A percentile compares a stretch with the other conserved stretches of the same genome.
These are phyloP conservation scores for Samsoniella hepiali DNA, from an alignment of 2,329 filamentous ascomycete species.

Conservation along the genomic window DNA sequence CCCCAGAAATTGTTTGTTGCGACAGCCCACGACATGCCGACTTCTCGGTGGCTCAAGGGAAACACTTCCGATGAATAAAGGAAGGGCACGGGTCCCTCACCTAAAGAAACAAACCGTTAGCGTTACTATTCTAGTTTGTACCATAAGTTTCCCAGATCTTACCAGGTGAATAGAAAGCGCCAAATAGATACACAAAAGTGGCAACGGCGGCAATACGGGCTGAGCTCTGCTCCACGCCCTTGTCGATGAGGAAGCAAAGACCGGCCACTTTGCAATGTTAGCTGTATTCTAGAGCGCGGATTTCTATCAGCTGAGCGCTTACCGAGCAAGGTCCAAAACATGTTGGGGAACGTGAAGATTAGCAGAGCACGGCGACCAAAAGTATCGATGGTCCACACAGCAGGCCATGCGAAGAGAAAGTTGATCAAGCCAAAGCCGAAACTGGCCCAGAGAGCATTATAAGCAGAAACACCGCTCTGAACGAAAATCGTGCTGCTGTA, in stretches of 20 bases:
- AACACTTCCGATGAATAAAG: slow-evolving; percentile 59
- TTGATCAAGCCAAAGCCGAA: slow-evolving; percentile 53
- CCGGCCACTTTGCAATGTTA: slow-evolving; percentile 29
- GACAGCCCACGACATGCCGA: slow-evolving; percentile 59
- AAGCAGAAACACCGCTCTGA: slow-evolving; percentile 38
- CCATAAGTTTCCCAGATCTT: neutral
- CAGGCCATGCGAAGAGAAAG: slow-evolving; percentile 61
- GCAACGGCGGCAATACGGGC: slow-evolving; percentile 53
- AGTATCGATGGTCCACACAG: slow-evolving; percentile 62
- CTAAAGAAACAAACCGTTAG: slow-evolving; percentile 11
- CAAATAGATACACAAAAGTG: slow-evolving; percentile 60
- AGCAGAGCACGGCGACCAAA: slow-evolving; percentile 59
- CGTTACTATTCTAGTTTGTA: neutral
- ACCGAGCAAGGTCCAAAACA: slow-evolving; percentile 56
- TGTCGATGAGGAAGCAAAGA: slow-evolving; percentile 33
- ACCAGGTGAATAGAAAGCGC: slow-evolving; percentile 60
- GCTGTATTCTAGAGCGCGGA: neutral
- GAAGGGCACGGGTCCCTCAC: slow-evolving; percentile 56
- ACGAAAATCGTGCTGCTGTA: slow-evolving; percentile 47
- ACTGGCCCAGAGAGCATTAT: slow-evolving; percentile 39
- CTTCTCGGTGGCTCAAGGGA: slow-evolving; percentile 56
- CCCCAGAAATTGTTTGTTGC: slow-evolving; percentile 54
- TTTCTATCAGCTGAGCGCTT: slow-evolving; percentile 2
- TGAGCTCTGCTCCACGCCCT: slow-evolving; percentile 31
- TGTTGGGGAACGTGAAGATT: slow-evolving; percentile 61